phyloP scores from a whole-genome alignment of 2,329 filamentous ascomycete genomes.

The Exophiala mesophila region DNA sequence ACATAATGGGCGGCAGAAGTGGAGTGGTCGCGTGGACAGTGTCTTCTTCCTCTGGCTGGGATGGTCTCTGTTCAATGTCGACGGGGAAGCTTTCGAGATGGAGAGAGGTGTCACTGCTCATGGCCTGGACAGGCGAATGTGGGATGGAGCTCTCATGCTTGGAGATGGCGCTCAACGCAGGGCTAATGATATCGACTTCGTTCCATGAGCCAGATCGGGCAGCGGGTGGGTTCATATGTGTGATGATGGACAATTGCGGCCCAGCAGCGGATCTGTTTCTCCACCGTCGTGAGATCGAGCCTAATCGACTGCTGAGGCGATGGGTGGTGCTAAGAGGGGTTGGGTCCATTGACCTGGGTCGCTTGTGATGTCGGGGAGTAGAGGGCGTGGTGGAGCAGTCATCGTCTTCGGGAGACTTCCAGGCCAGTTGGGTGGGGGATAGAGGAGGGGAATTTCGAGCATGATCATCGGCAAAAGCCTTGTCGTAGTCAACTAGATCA shows the following conservation, averaged over 20 bases:
- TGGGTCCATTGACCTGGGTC: slow-evolving; percentile 56
- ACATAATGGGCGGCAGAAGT: slow-evolving; percentile 75
- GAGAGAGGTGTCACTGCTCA: slow-evolving; percentile 49
- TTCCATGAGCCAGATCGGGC: slow-evolving; percentile 40
- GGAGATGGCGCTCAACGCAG: slow-evolving; percentile 32
- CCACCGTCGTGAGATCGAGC: slow-evolving; percentile 52
- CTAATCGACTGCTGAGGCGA: slow-evolving; percentile 59
- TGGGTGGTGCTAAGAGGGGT: slow-evolving; percentile 59
- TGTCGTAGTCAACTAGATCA: slow-evolving; percentile 35
- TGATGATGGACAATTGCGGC: slow-evolving; percentile 52
- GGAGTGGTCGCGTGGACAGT: slow-evolving; percentile 72
- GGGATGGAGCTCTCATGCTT: slow-evolving; percentile 52
- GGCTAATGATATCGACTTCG: slow-evolving; percentile 37
- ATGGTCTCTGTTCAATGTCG: slow-evolving; percentile 51
- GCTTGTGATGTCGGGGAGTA: slow-evolving; percentile 44
- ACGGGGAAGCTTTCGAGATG: slow-evolving; percentile 48
- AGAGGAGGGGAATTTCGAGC: slow-evolving; percentile 11
- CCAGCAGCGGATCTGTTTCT: slow-evolving; percentile 45
- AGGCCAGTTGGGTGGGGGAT: slow-evolving; percentile 17
- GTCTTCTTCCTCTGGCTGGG: slow-evolving; percentile 48
- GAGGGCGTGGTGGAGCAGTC: slow-evolving; percentile 14
- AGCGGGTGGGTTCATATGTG: slow-evolving; percentile 54
- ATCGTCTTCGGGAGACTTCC: slow-evolving; percentile 17
- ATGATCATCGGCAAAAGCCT: slow-evolving; percentile 16
- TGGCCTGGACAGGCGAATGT: slow-evolving; percentile 59